Evolutionary conservation across 2,329 filamentous ascomycete species (phyloP), one percentile per base, ranked within the genome.

Genomic region (Cordyceps pruinosa): DNA sequence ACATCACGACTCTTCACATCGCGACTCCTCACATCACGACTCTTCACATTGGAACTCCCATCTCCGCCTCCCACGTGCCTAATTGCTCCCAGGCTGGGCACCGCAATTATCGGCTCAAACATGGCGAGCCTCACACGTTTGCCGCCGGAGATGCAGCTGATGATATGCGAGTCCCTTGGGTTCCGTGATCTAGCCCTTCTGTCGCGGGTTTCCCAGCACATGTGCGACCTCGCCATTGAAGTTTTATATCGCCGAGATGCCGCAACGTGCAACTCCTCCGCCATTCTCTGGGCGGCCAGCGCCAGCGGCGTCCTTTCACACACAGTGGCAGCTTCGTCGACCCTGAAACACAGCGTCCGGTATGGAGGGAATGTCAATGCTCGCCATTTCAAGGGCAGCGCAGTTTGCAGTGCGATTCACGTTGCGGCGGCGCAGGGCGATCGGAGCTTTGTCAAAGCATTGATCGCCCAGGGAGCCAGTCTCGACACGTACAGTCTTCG

Each of bases 271-370:
- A 55, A 39, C 8, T 55, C 52, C 3, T 47, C 23, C 2, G 52
- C 52, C 10, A 55, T 55, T 10, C n/a, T 55, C 4, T 55, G 52
- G 52, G 52, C 52, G 2, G 52, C 52, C 23, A 34, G 34, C 23
- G 52, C 52, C 21, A 55, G 52, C 32, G 41, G 52, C 25, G 8
- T 23, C 23, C 39, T n/a, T 2, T 17, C 30, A 2, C 23, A 47
- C 9, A n/a, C 6, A 6, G 2, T 28, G 1, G 2, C 6, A 4
- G 32, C 52, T 5, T 0, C 47, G 1, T 3, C 1, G 13, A 39
- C 30, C 2, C 15, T 55, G n/a, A 1, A 7, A 0, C 5, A 2
- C 21, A 55, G 52, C 3, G 5, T 47, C n/a, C 1, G 2, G 4
- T 28, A 39, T 17, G 32, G 42, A 23, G 52, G 52, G 2, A 10